Evolutionary conservation across 495 filamentous ascomycete species (phyloP).

Genomic region (Penicillium mononematosum): DNA sequence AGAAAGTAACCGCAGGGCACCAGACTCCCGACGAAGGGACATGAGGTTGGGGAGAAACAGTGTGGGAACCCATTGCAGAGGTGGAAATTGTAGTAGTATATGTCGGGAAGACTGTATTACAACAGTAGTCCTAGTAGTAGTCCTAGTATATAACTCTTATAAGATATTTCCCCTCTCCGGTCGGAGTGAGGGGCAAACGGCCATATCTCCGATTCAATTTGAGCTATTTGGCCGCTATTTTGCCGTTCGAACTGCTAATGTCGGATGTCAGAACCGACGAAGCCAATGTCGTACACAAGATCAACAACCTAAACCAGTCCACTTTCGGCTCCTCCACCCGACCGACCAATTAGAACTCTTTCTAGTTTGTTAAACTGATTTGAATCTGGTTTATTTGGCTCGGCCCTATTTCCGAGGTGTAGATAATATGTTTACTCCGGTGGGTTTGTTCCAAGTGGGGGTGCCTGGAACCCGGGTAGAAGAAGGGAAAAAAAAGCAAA

Average conservation of each 20-base stretch:
- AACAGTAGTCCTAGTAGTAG: background rate
- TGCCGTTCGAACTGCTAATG: background rate
- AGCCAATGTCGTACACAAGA: background rate
- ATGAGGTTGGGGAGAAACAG: constrained; percentile 25
- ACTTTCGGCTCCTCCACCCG: constrained; percentile 6
- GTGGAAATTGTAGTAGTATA: background rate
- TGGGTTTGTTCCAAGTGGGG: background rate
- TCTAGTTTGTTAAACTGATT: background rate
- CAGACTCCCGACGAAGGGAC: constrained; percentile 31
- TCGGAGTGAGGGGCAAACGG: constrained; percentile 9
- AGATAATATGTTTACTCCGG: background rate
- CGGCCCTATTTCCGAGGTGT: background rate
- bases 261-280: constrained; percentile 10
- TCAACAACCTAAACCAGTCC: background rate
- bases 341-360: background rate
- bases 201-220: background rate
- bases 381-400: background rate
- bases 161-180: background rate
- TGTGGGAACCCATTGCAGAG: constrained; percentile 14
- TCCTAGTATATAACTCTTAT: background rate
- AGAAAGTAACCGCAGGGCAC: constrained; percentile 48
- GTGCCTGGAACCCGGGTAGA: background rate
- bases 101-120: too few species aligned
- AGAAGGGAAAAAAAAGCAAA: background rate
- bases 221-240: background rate